Evolutionary conservation across 345 rosid genomes (phyloP).

Genomic region (Durio zibethinus): DNA sequence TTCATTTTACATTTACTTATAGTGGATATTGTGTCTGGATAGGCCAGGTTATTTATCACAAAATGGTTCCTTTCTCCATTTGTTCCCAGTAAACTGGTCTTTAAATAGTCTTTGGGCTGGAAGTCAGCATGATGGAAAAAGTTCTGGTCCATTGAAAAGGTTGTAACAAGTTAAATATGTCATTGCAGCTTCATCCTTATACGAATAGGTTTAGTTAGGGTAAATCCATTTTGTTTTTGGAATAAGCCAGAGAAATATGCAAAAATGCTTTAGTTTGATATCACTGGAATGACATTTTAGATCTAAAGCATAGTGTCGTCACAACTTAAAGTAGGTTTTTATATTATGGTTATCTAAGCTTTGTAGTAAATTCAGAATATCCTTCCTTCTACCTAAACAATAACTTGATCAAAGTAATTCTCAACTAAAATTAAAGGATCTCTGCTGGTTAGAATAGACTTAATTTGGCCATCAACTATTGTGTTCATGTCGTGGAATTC

Average conservation of each 20-base stretch:
- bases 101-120: neutral
- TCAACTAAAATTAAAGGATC: neutral
- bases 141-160: neutral
- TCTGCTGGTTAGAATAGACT: neutral
- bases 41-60: neutral
- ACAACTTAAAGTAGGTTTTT: no score
- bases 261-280: neutral
- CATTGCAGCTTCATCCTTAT: neutral
- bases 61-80: neutral
- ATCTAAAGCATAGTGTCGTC: no score
- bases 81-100: neutral
- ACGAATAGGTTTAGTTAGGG: neutral
- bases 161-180: neutral
- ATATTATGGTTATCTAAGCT: no score
- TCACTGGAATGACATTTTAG: neutral
- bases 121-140: neutral
- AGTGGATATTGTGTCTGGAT: neutral
- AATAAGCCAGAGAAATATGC: neutral
- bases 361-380: neutral
- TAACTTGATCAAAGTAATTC: neutral
- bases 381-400: neutral
- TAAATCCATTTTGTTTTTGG: neutral
- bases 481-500: neutral
- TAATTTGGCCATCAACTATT: neutral
- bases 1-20: neutral